Conservation (phyloP, 108 stramenopile genomes). For the Fragilaria radians region DNA sequence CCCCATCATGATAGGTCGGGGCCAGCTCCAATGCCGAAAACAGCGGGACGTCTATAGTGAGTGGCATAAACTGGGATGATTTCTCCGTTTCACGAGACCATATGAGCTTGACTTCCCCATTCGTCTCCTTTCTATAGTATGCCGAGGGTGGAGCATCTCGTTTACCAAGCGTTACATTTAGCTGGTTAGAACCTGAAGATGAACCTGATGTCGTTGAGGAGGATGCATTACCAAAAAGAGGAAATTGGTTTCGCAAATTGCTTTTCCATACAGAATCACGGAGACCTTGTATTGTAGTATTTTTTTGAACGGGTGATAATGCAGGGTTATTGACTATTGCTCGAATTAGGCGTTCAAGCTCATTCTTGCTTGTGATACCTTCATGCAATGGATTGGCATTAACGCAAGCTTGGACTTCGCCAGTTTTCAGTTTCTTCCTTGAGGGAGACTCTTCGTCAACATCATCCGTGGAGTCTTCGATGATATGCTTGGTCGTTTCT, state of each 20-base stretch:
- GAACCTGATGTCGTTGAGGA: neutral
- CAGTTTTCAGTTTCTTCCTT: neutral
- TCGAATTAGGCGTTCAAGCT: constrained; percentile 79
- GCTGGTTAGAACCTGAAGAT: constrained; percentile 1
- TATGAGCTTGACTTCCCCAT: constrained; percentile 44
- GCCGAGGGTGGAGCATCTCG: constrained; percentile 58
- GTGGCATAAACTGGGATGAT: constrained; percentile 21
- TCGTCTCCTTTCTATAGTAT: constrained; percentile 50
- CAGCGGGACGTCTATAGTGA: constrained; percentile 33
- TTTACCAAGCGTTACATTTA: constrained; percentile 19
- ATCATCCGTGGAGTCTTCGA: neutral
- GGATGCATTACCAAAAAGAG: neutral
- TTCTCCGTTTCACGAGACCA: constrained; percentile 40
- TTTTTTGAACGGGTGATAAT: constrained; percentile 59
- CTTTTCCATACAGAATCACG: constrained; percentile 78
- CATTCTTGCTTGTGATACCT: constrained; percentile 57
- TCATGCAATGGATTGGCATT: constrained; percentile 5
- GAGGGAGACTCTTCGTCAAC: neutral
- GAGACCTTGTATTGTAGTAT: constrained; percentile 78
- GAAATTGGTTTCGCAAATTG: constrained; percentile 42
- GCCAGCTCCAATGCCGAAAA: constrained; percentile 78
- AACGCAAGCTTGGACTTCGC: constrained; percentile 2
- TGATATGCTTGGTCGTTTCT: neutral
- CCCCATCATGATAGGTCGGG: constrained; percentile 79
- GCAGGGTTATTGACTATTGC: constrained; percentile 72